Conservation (phyloP, 768 basidiomycete genomes). For the Lentinula lateritia region DNA sequence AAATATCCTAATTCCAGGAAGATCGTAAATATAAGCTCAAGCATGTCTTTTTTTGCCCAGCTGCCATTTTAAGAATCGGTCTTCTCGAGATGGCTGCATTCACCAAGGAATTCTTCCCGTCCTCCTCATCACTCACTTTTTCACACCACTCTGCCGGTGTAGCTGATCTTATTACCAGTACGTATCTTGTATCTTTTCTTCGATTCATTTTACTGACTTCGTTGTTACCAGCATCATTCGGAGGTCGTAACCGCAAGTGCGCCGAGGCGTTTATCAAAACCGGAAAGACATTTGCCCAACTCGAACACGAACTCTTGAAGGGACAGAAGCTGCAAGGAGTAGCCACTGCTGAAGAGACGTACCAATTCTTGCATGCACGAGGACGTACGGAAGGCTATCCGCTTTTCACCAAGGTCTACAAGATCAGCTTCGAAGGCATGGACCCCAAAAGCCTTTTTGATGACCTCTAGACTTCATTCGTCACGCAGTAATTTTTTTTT, state of each 20-base stretch:
- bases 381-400: conserved; percentile 10
- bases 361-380: conserved; percentile 8
- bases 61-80: conserved; percentile 10
- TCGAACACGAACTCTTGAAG: conserved; percentile 10
- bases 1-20: not conserved
- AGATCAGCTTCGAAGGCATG: conserved; percentile 11
- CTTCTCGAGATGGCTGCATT: conserved; percentile 10
- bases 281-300: conserved; percentile 10
- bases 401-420: conserved; percentile 11
- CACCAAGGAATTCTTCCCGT: conserved; percentile 11
- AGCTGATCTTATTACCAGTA: conserved; percentile 12
- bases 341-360: conserved; percentile 9
- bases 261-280: conserved; percentile 11
- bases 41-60: not conserved
- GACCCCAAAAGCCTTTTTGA: conserved; percentile 10
- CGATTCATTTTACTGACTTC: not conserved
- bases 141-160: conserved; percentile 12
- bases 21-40: not conserved
- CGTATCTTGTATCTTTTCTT: not conserved
- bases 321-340: conserved; percentile 12
- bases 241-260: conserved; percentile 12
- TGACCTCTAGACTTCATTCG: conserved; percentile 5
- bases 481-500: not conserved
- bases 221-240: conserved; percentile 2
- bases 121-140: conserved; percentile 10